Base-by-base conservation (phyloP, 2,329 filamentous ascomycete species). In the Apiospora aurea region DNA sequence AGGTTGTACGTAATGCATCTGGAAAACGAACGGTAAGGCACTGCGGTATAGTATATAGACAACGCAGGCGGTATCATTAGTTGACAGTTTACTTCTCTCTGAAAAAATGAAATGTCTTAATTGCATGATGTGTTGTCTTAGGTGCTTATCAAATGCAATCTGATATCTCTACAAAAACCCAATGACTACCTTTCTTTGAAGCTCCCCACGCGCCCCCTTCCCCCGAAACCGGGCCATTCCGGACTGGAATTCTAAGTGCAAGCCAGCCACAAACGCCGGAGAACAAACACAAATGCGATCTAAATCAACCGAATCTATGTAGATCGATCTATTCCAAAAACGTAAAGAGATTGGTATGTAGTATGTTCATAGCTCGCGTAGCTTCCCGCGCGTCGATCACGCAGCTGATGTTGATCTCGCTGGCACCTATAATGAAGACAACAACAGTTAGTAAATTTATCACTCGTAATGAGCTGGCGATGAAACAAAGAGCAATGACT, bases 331-430 rank as follows among this genome's bases (percentile, higher is more conserved):
- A 94, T 74, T 98, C 95, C 79, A 98, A 87, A 83, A 98, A 98
- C 1, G 95, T 98, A 81, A 99, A 98, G 72, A 99, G 89, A 84
- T 95, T 96, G 26, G 96, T 98, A 81, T 99, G 96, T 75, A 99
- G 88, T 78, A 98, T 94, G 81, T 97, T 98, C 87, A 99, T 93
- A 44, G 96, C 96, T 76, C 96, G 91, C 76, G 95, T 94, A 29
- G 96, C 95, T 80, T 98, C 95, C 75, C 92, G 88, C 76, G 94
- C 94, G 78, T 97, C 94, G 80, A 99, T 97, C 66, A 99, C 96
- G 80, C 96, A 99, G 14, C 95, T 97, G 73, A 99, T 99, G 82
- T 98, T 99, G 84, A 99, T 99, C 86, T 99, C 96, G 81, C 95
- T 98, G 38, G 96, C 96, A 78, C 95, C 95, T 97, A 76, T 69